These are phyloP conservation scores for Lichtheimia corymbifera DNA, from an alignment of 371 early-diverging fungal species.

Conservation along the genomic window DNA sequence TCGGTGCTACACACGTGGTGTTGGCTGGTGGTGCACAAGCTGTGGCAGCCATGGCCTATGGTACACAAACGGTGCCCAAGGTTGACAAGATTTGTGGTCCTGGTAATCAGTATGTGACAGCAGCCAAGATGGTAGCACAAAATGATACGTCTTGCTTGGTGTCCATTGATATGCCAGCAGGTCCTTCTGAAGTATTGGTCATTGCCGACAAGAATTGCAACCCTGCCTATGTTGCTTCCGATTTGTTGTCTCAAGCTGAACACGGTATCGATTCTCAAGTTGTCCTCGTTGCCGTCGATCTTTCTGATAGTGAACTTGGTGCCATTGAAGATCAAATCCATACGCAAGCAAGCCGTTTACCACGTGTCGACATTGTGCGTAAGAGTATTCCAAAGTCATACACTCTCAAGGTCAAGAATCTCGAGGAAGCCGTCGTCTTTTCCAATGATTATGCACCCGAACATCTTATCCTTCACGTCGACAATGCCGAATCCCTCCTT, in stretches of 20 bases:
- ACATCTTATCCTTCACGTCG: slow-evolving; percentile 93
- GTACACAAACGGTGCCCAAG: slow-evolving; percentile 93
- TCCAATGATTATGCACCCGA: slow-evolving; percentile 97
- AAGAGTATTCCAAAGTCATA: slow-evolving; percentile 86
- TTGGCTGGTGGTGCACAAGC: slow-evolving; percentile 98
- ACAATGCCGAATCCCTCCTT: slow-evolving; percentile 68
- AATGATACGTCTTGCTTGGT: slow-evolving; percentile 91
- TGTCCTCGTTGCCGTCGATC: slow-evolving; percentile 86
- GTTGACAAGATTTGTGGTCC: slow-evolving; percentile 99
- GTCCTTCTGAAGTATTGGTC: slow-evolving; percentile 95
- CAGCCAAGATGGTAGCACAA: slow-evolving; percentile 96
- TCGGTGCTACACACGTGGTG: slow-evolving; percentile 89
- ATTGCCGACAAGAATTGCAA: slow-evolving; percentile 86
- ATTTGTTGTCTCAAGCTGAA: slow-evolving; percentile 95
- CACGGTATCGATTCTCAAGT: slow-evolving; percentile 96
- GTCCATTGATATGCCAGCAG: slow-evolving; percentile 98
- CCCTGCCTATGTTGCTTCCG: slow-evolving; percentile 93
- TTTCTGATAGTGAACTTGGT: slow-evolving; percentile 63
- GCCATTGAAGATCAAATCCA: slow-evolving; percentile 80
- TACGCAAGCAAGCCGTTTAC: slow-evolving; percentile 82
- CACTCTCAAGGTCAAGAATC: slow-evolving; percentile 63
- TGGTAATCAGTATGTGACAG: slow-evolving; percentile 98
- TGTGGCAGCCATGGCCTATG: slow-evolving; percentile 97
- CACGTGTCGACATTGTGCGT: slow-evolving; percentile 88
- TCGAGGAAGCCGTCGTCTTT: slow-evolving; percentile 84